Base-by-base conservation (phyloP, 805 yeast genomes). In the Lipomyces chichibuensis region DNA sequence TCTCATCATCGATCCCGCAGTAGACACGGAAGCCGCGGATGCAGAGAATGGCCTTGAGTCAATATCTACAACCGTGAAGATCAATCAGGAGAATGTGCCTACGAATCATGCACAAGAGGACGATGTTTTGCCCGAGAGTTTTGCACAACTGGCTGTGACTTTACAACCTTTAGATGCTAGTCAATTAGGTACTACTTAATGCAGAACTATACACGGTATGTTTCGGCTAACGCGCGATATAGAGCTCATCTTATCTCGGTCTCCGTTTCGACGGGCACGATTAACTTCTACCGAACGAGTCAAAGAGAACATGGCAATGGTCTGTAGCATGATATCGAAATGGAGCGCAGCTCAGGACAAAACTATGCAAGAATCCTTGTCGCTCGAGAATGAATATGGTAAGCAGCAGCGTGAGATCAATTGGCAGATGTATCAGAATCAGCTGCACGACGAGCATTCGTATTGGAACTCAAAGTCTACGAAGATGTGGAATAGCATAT, bases 401-500 rank as follows among this genome's bases (percentile, higher is more conserved):
- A 37, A 37, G 51, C 51, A 39, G 39, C 67, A 64, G 59, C 23
- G 60, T 14, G 46, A 43, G 2, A 29, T 57, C 33, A 66, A 49
- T 33, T 43, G 25, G 43, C n/a, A n/a, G 29, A 59, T 46, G 37
- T 29, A 46, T 25, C 32, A 32, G 46, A 17, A 32, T 20, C 63
- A 60, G 14, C 3, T 39, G 20, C 58, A 59, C 23, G 23, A 37
- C 14, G 17, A 46, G 29, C 62, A 52, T 43, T 35, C 56, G 25
- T 66, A 64, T 53, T 64, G 64, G 62, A 35, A 32, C 23, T 17
- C 29, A 56, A 55, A 57, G 29, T 25, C 46, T 14, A 49, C 51
- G 54, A 33, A 59, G 57, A 60, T 64, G 51, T 65, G 69, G 70
- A n/a, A 29, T 32, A 58, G 54, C 33, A 60, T 66, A 17, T 8